Evolutionary conservation across 441 rosid genomes (phyloP).

Genomic region (Jatropha podagrica): DNA sequence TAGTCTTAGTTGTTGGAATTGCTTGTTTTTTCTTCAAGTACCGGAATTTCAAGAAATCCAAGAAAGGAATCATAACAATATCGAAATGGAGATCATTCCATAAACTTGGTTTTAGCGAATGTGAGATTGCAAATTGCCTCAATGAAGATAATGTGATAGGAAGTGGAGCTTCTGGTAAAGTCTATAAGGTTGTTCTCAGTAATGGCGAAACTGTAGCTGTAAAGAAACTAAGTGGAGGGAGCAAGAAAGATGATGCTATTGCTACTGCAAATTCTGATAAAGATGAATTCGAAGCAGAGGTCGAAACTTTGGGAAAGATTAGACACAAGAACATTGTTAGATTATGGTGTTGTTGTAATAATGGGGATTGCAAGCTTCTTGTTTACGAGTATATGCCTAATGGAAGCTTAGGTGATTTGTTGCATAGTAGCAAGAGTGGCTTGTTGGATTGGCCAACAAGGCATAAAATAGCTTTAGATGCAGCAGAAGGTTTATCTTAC

Average conservation of each 20-base stretch:
- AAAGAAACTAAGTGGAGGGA: conserved; percentile 69
- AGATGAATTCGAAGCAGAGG: conserved; percentile 84
- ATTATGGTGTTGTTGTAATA: conserved; percentile 88
- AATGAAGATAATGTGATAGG: conserved; percentile 92
- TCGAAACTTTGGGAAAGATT: conserved; percentile 87
- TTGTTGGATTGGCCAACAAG: conserved; percentile 80
- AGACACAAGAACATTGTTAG: conserved; percentile 96
- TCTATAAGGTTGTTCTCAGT: conserved; percentile 77
- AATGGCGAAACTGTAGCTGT: conserved; percentile 89
- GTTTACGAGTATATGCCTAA: conserved; percentile 97
- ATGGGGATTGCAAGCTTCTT: conserved; percentile 80
- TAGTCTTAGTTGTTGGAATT: conserved; percentile 62
- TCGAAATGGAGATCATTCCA: conserved; percentile 98
- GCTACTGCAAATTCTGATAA: conserved; percentile 44
- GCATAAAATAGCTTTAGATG: conserved; percentile 76
- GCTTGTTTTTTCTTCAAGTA: conserved; percentile 81
- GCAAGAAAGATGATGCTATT: conserved; percentile 41
- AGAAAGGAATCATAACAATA: conserved; percentile 43
- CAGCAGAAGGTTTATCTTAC: conserved; percentile 92
- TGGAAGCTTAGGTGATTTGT: conserved; percentile 91
- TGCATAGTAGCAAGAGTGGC: conserved; percentile 83
- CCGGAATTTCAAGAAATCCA: conserved; percentile 53
- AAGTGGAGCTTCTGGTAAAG: conserved; percentile 89
- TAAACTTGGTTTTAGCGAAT: conserved; percentile 83
- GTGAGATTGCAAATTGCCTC: conserved; percentile 69